A percentile compares a stretch with the other conserved stretches of the same genome.
Evolutionary conservation across 192 early-diverging fungal species (phyloP).

Genomic region (Rhizophagus sp.): DNA sequence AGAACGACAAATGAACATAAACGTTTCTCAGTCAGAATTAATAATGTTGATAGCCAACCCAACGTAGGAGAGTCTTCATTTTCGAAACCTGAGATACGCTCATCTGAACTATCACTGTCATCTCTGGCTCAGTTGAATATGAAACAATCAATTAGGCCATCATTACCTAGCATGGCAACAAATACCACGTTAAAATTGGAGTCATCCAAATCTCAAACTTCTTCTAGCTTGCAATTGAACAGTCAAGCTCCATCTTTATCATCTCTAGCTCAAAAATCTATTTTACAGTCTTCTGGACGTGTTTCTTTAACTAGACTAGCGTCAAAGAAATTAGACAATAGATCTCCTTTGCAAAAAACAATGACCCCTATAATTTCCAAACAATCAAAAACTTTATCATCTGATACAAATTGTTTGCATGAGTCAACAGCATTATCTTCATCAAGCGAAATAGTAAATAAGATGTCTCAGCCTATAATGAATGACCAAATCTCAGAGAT

Average conservation of each 20-base stretch:
- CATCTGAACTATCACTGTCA: constrained; percentile 10
- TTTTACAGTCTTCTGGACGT: constrained; percentile 2
- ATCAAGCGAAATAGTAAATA: neutral
- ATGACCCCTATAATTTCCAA: neutral
- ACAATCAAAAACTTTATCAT: neutral
- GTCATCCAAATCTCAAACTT: neutral
- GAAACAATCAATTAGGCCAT: neutral
- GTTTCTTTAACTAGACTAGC: neutral
- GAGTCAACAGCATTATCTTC: no score
- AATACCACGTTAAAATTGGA: no score
- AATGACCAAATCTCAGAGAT: neutral
- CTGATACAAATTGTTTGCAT: neutral
- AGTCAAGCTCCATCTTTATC: constrained; percentile 8
- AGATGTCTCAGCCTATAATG: neutral
- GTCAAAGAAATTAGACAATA: neutral
- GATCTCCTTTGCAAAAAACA: neutral
- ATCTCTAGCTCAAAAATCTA: constrained; percentile 5
- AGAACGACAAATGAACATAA: neutral
- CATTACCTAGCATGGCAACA: neutral
- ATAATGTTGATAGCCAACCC: neutral
- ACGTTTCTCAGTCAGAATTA: neutral
- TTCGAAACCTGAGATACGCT: neutral
- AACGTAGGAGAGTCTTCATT: neutral
- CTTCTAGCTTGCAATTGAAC: neutral
- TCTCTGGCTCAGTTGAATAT: constrained; percentile 7